Base-by-base conservation (phyloP, 345 rosid genomes). In the Streptanthus diversifolius region DNA sequence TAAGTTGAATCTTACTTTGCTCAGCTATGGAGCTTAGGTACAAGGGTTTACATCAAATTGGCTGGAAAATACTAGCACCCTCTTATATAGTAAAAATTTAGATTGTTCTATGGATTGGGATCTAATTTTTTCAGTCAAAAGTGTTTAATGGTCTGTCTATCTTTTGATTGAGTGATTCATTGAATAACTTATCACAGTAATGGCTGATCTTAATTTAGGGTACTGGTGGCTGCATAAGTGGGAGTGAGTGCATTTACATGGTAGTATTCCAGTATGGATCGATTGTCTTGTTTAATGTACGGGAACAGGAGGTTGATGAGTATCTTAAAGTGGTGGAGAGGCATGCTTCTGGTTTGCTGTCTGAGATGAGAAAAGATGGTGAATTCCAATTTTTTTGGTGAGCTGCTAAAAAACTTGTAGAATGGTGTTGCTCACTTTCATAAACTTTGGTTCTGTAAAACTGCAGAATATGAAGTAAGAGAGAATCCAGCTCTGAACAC, bases 351-450 rank as follows among this genome's bases (percentile, higher is more conserved):
- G 96, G 95, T 35, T 79, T 88, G 92, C 97, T 91, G 52, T 88
- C 91, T 5, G 98, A 93, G 70, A 91, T 88, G 98, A 88, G 86
- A 79, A 93, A 89, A 80, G 97, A 93, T 77, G 98, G 98, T 88
- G 78, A 85, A 90, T 44, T 72, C 18, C 54, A 43, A 49, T 73
- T 25, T 0, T 36, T 60, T 45, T 11, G 17, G 11, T 53, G 9
- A 15, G 44, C 43, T 67, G 27, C 5, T 65, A 1, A 44, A 45
- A 40, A 8, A 22, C 1, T 36, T 53, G 4, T 52, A 2, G 1
- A 10, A 1, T 68, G 25, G 62, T 63, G 61, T 12, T 61, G 49
- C 52, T 47, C 21, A 27, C 5, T 63, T 40, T 47, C 22, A 24
- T 41, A 35, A 35, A 61, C 24, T 41, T 30, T 73, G 66, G 47